Conservation (phyloP, 2,329 filamentous ascomycete species). For the Fusarium sarcochroum region DNA sequence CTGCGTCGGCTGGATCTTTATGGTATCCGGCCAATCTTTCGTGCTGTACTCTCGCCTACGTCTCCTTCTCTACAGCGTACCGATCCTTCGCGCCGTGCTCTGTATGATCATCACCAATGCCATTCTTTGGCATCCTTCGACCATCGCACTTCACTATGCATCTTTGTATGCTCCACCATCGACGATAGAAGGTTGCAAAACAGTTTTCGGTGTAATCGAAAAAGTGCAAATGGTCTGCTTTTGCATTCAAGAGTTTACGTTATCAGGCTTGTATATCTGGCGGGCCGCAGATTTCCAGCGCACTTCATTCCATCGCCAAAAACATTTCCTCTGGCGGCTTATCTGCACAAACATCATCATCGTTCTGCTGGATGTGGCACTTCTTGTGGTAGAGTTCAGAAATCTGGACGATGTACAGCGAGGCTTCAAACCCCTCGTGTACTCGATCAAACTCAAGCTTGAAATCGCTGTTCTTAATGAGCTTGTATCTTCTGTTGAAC, state of each 20-base stretch:
- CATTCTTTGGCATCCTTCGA: not conserved
- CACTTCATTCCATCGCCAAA: not conserved
- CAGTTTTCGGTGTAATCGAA: not conserved
- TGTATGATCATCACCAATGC: not conserved
- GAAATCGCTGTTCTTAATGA: conserved; percentile 54
- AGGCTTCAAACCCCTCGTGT: conserved; percentile 13
- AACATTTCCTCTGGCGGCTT: not conserved
- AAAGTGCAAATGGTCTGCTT: not conserved
- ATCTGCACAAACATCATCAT: conserved; percentile 13
- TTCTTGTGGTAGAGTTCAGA: conserved; percentile 15
- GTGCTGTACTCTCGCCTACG: conserved; percentile 4
- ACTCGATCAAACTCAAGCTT: conserved; percentile 52
- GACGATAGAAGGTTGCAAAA: not conserved
- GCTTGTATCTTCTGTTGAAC: conserved; percentile 31
- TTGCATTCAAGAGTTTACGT: not conserved
- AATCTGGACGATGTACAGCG: conserved; percentile 6
- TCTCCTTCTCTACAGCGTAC: not conserved
- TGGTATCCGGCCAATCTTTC: not conserved
- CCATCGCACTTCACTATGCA: not conserved
- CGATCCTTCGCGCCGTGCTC: not conserved
- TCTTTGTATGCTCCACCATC: not conserved
- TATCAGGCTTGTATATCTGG: conserved; percentile 2
- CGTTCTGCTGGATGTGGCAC: conserved; percentile 18
- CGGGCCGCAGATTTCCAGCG: not conserved
- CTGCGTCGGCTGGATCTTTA: not conserved